Evolutionary conservation across 805 yeast genomes (phyloP).

Genomic region (Ascoidea rubescens): DNA sequence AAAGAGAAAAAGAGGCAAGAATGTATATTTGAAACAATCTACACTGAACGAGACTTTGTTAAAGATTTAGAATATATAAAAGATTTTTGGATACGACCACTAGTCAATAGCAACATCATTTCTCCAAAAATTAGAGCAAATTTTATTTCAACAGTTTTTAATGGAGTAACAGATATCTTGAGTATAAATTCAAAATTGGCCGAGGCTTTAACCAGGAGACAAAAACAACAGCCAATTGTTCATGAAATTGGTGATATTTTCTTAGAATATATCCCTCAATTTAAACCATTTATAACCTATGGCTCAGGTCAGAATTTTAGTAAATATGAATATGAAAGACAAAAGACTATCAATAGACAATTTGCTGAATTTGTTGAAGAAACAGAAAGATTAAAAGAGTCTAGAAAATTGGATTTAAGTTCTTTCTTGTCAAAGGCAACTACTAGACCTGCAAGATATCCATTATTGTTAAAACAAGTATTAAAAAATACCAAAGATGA

Average conservation of each 20-base stretch:
- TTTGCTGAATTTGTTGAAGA: conserved; percentile 92
- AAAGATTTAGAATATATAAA: conserved; percentile 87
- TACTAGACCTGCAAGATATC: conserved; percentile 91
- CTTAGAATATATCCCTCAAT: conserved; percentile 67
- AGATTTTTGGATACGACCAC: conserved; percentile 87
- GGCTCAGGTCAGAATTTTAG: conserved; percentile 95
- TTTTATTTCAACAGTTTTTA: conserved; percentile 83
- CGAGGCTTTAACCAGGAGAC: conserved; percentile 80
- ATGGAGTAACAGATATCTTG: conserved; percentile 78
- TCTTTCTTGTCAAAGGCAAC: conserved; percentile 93
- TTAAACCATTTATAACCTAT: conserved; percentile 86
- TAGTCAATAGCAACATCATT: conserved; percentile 74
- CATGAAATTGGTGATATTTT: conserved; percentile 80
- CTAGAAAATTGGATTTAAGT: conserved; percentile 79
- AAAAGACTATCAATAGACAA: conserved; percentile 75
- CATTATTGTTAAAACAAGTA: conserved; percentile 68
- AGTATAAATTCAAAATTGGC: conserved; percentile 74
- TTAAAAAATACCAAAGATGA: conserved; percentile 71
- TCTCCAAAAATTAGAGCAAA: conserved; percentile 83
- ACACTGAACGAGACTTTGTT: conserved; percentile 90
- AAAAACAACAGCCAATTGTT: conserved; percentile 73
- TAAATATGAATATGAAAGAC: conserved; percentile 88
- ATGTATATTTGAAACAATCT: conserved; percentile 83
- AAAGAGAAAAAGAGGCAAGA: conserved; percentile 88
- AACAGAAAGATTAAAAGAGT: conserved; percentile 71